Base-by-base conservation (phyloP, 768 basidiomycete species). In the Pulveroboletus ravenelii region DNA sequence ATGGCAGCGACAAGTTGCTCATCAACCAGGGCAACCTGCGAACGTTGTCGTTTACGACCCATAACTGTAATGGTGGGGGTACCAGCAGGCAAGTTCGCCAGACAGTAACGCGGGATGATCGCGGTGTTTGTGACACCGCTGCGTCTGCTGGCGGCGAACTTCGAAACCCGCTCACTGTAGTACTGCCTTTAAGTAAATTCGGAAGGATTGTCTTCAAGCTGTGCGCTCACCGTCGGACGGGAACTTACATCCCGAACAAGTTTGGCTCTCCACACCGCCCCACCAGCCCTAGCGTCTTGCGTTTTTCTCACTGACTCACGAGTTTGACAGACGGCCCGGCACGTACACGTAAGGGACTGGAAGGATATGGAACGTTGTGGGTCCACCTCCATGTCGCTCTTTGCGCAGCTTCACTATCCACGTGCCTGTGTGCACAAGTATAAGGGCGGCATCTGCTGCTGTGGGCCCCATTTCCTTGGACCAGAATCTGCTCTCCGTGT, bases 41-140 rank as follows among this genome's bases (percentile, higher is more conserved):
- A 70, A 32, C 75, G 75, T 59, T 70, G 76, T 54, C 80, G 73
- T 62, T 80, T 81, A 55, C 76, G 74, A 29, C 61, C 55, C 62
- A 63, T 63, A 25, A 43, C n/a, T n/a, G 65, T 65, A 29, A 45
- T 52, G 32, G 41, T 51, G 44, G 29, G 18, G 25, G 20, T 23
- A 4, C 20, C 41, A 43, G 51, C 45, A 27, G 27, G 37, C 44
- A 39, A 51, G 49, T 3, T 17, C 32, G 15, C 31, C 37, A 17
- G 42, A n/a, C 12, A 5, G 14, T 10, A 1, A 47, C 50, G 53
- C 57, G 57, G 37, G 35, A 25, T 20, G 45, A 4, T 53, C 48
- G 48, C 45, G 39, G 47, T 34, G 47, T 41, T 36, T 36, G 7
- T 36, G 35, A 36, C 7, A n/a, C 34, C 52, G 39, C 37, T 38